Conservation (phyloP, 345 rosid species). For the Gynandropsis gynandra region DNA sequence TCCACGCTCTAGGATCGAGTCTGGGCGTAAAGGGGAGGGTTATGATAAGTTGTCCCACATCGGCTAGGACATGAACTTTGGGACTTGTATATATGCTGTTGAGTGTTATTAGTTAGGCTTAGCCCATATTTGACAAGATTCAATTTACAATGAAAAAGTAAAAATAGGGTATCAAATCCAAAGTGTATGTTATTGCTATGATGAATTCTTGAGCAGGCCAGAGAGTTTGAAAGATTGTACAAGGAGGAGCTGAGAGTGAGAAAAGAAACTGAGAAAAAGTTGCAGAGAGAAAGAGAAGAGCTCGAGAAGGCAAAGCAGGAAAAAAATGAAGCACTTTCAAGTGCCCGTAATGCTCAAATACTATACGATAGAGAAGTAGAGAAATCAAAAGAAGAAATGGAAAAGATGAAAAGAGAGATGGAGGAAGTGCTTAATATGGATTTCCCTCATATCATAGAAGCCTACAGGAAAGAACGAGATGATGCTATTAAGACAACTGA, state of each 20-base stretch:
- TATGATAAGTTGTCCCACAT: too few species aligned
- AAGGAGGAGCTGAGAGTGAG: slow-evolving; percentile 26
- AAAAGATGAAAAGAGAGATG: slow-evolving; percentile 23
- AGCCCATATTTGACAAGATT: background rate
- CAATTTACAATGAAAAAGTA: too few species aligned
- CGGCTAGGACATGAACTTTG: too few species aligned
- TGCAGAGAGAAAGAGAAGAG: slow-evolving; percentile 23
- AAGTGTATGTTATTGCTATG: background rate
- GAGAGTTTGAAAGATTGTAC: slow-evolving; percentile 16
- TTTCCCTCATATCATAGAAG: slow-evolving; percentile 16
- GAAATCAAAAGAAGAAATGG: slow-evolving; percentile 24
- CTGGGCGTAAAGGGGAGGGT: too few species aligned
- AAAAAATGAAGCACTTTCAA: slow-evolving; percentile 28
- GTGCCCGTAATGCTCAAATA: slow-evolving; percentile 24
- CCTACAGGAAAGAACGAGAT: slow-evolving; percentile 27
- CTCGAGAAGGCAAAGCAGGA: slow-evolving; percentile 16
- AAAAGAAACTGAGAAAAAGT: slow-evolving; percentile 24
- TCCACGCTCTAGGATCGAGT: too few species aligned
- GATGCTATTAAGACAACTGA: slow-evolving; percentile 23
- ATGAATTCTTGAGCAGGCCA: slow-evolving; percentile 18
- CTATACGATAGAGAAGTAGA: slow-evolving; percentile 25
- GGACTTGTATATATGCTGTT: too few species aligned
- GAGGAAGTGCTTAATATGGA: slow-evolving; percentile 22
- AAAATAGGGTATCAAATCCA: too few species aligned
- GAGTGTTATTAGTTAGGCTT: too few species aligned